These are phyloP conservation scores for Exophiala aquamarina DNA, from an alignment of 2,329 filamentous ascomycete genomes.

Conservation along the genomic window DNA sequence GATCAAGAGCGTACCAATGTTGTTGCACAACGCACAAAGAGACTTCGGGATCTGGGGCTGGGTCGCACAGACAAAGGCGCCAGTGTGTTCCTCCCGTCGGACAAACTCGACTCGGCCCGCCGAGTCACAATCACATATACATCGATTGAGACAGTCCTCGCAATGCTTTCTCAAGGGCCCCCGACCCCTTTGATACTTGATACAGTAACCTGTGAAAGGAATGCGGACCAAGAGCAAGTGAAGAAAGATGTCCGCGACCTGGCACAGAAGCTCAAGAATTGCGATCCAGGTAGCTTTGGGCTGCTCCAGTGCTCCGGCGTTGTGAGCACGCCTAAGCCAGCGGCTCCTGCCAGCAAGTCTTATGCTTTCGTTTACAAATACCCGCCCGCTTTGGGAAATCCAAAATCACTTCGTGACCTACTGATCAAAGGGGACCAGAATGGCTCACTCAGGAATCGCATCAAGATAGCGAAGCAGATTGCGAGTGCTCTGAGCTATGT, in stretches of 20 bases:
- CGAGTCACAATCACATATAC: too few relatives aligned
- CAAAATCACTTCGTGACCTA: neutral
- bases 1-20: too few relatives aligned
- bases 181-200: neutral
- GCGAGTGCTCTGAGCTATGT: slow-evolving; percentile 32
- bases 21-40: too few relatives aligned
- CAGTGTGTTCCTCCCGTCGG: too few relatives aligned
- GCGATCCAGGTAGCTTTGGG: neutral
- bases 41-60: too few relatives aligned
- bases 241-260: neutral
- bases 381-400: neutral
- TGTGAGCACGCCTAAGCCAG: neutral
- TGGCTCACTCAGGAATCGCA: neutral
- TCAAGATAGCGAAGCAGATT: slow-evolving; percentile 13
- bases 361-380: neutral
- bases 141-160: too few relatives aligned
- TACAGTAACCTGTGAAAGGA: neutral
- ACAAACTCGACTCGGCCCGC: too few relatives aligned
- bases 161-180: too few relatives aligned
- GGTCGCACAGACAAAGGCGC: too few relatives aligned
- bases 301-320: neutral
- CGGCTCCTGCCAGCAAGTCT: neutral
- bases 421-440: neutral
- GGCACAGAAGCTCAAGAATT: neutral
- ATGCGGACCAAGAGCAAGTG: neutral